Percentiles rank a stretch among this genome's conserved stretches.
Evolutionary conservation across 2,329 filamentous ascomycete species (phyloP).

Genomic region (Paraphoma chrysanthemicola): DNA sequence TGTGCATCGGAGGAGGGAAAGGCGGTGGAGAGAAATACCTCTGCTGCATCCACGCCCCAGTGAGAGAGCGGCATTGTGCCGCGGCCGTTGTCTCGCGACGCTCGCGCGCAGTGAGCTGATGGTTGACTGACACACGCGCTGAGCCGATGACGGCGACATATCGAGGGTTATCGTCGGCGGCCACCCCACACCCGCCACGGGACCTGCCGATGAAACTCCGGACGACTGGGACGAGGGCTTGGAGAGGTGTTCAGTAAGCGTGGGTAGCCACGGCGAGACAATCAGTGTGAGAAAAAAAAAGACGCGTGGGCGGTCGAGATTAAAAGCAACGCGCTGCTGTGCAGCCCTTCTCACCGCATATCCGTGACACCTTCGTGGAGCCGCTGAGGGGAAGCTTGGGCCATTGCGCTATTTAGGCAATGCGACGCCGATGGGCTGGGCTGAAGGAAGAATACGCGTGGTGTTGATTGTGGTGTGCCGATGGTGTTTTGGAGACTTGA

Average conservation of each 20-base stretch:
- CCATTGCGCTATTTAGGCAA: conserved; percentile 12
- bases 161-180: conserved; percentile 32
- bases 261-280: conserved; percentile 2
- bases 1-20: conserved; percentile 4
- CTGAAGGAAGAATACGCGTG: neutral
- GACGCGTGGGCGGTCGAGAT: conserved; percentile 4
- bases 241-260: conserved; percentile 7
- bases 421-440: conserved; percentile 5
- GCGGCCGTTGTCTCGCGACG: conserved; percentile 11
- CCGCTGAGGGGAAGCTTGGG: conserved; percentile 14
- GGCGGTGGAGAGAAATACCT: conserved; percentile 35
- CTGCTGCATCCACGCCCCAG: conserved; percentile 22
- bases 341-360: conserved; percentile 16
- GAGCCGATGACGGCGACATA: conserved; percentile 46
- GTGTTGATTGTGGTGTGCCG: neutral
- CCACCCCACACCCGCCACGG: conserved; percentile 30
- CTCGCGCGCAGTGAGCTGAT: conserved; percentile 23
- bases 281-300: conserved; percentile 1
- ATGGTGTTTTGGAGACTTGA: too few species aligned
- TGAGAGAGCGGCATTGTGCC: conserved; percentile 1
- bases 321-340: conserved; percentile 8
- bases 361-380: conserved; percentile 7
- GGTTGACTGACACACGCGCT: conserved; percentile 16
- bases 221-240: neutral
- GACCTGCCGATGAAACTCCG: conserved; percentile 16